Evolutionary conservation across 83 land plant genomes (phyloP).

Genomic region (Picea mariana): DNA sequence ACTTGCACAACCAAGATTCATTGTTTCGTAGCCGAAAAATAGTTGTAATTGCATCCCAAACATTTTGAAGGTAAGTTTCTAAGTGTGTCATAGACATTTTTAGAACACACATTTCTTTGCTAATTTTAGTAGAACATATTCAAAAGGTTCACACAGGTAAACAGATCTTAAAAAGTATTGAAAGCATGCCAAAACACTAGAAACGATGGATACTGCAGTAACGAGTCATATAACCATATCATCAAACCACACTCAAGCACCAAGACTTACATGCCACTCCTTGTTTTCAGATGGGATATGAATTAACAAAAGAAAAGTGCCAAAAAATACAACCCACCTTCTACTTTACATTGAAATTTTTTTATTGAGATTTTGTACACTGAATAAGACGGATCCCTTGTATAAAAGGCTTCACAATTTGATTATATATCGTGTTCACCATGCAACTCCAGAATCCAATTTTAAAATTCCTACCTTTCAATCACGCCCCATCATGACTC

Average conservation of each 20-base stretch:
- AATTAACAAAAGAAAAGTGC: neutral
- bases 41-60: too few species aligned
- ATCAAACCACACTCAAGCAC: neutral
- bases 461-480: neutral
- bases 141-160: too few species aligned
- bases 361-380: constrained; percentile 11
- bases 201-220: too few species aligned
- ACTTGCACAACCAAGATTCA: too few species aligned
- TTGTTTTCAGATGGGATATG: neutral
- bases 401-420: too few species aligned
- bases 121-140: too few species aligned
- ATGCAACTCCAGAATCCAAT: neutral
- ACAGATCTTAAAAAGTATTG: too few species aligned
- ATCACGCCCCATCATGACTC: neutral
- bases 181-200: too few species aligned
- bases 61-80: too few species aligned
- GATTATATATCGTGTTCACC: neutral
- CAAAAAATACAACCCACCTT: constrained; percentile 11
- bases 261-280: neutral
- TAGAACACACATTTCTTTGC: too few species aligned
- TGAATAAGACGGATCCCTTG: neutral
- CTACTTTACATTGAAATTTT: constrained; percentile 2
- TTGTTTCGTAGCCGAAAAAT: too few species aligned
- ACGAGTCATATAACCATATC: neutral
- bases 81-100: too few species aligned